A percentile compares a stretch with the other conserved stretches of the same genome.
phyloP scores from a whole-genome alignment of 352 stramenopile genomes.

The Phytophthora gonapodyides region DNA sequence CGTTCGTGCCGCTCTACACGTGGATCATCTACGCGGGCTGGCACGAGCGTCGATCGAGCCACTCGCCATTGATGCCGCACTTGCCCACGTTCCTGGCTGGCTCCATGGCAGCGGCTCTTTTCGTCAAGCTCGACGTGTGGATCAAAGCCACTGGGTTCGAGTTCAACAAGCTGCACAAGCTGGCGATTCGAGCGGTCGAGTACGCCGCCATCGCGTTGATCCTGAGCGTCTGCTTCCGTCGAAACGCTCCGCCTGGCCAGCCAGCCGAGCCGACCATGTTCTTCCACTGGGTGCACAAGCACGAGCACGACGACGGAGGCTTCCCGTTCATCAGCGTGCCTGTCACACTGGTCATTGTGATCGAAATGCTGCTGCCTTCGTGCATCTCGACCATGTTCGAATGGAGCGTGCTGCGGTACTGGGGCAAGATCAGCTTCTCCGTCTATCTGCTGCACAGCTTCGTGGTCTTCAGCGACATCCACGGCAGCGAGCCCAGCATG shows the following conservation, averaged over 20 bases:
- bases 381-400: constrained; percentile 45
- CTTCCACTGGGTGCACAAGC: constrained; percentile 42
- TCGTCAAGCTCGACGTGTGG: constrained; percentile 29
- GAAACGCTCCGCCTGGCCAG: constrained; percentile 13
- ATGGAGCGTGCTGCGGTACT: constrained; percentile 47
- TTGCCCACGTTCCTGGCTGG: constrained; percentile 48
- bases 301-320: constrained; percentile 21
- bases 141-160: constrained; percentile 31
- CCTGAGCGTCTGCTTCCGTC: constrained; percentile 37
- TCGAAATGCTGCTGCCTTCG: constrained; percentile 46
- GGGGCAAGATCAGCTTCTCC: constrained; percentile 57
- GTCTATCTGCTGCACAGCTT: constrained; percentile 63
- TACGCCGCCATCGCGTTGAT: constrained; percentile 26
- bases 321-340: constrained; percentile 44
- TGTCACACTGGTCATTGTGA: constrained; percentile 42
- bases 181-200: constrained; percentile 33
- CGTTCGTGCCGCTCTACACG: constrained; percentile 30
- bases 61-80: constrained; percentile 36
- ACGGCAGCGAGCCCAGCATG: constrained; percentile 22
- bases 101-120: constrained; percentile 46
- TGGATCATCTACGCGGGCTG: constrained; percentile 37
- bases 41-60: constrained; percentile 29
- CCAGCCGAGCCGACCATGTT: constrained; percentile 35
- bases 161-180: constrained; percentile 22
- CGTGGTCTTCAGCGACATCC: constrained; percentile 41